Conservation (phyloP, 331 rosid genomes). For the Pyrus hybrid region DNA sequence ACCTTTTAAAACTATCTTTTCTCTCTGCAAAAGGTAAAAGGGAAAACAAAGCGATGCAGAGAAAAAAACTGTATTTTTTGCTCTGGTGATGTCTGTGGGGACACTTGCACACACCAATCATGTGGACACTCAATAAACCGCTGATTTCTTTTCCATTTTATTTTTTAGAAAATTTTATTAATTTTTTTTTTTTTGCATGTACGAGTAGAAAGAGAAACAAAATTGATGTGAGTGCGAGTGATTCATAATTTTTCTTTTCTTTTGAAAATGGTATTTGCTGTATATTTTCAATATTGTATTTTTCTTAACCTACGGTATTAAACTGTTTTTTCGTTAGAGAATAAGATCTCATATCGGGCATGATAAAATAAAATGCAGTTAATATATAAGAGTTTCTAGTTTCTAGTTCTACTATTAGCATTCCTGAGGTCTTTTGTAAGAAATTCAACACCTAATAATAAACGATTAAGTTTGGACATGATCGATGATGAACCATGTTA, state of each 20-base stretch:
- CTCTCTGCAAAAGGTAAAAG: neutral
- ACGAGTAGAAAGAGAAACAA: neutral
- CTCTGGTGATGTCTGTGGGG: conserved; percentile 11
- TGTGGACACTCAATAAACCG: conserved; percentile 8
- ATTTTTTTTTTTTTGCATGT: too few species aligned
- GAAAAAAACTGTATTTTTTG: conserved; percentile 9
- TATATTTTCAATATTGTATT: too few species aligned
- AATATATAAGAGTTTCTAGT: too few species aligned
- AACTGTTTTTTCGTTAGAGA: too few species aligned
- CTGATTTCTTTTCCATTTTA: neutral
- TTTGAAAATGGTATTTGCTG: neutral
- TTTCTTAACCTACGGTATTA: too few species aligned
- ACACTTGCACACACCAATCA: conserved; percentile 24
- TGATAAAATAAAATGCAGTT: too few species aligned
- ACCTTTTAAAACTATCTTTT: conserved; percentile 4
- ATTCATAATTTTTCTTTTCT: neutral
- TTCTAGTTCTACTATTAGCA: too few species aligned
- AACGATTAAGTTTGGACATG: too few species aligned
- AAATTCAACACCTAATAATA: too few species aligned
- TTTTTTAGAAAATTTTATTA: neutral
- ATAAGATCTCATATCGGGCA: too few species aligned
- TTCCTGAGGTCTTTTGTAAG: neutral
- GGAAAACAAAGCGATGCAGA: neutral
- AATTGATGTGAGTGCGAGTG: neutral
- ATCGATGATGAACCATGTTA: too few species aligned